phyloP scores from a whole-genome alignment of 805 yeast species.

The Ogataea pignaliae region DNA sequence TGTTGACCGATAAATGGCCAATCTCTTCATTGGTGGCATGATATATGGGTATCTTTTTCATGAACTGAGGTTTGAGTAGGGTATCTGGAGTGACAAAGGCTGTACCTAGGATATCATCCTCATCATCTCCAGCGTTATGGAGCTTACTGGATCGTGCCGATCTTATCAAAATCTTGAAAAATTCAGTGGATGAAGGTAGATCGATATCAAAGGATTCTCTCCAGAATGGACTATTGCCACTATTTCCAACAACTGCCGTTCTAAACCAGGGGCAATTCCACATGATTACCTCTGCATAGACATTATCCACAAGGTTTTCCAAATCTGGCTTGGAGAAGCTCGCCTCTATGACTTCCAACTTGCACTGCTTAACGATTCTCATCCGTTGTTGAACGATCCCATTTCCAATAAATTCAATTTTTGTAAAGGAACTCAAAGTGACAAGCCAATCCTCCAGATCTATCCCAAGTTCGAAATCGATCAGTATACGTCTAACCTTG shows the following conservation, averaged over 20 bases:
- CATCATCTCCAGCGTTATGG: slow-evolving; percentile 13
- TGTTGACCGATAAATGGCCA: slow-evolving; percentile 54
- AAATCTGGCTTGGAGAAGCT: slow-evolving; percentile 34
- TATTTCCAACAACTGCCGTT: slow-evolving; percentile 56
- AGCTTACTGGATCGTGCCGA: slow-evolving; percentile 9
- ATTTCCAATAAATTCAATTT: slow-evolving; percentile 43
- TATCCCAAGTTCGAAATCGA: slow-evolving; percentile 61
- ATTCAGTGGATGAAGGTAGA: slow-evolving; percentile 51
- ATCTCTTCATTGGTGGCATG: slow-evolving; percentile 34
- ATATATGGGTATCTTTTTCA: slow-evolving; percentile 19
- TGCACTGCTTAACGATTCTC: slow-evolving; percentile 49
- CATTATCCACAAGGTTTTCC: slow-evolving; percentile 7
- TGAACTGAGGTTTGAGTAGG: slow-evolving; percentile 28
- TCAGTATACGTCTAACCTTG: slow-evolving; percentile 35
- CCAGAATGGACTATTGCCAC: slow-evolving; percentile 65
- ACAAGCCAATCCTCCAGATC: slow-evolving; percentile 79
- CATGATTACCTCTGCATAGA: slow-evolving; percentile 68
- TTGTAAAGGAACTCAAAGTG: slow-evolving; percentile 59
- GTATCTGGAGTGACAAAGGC: slow-evolving; percentile 51
- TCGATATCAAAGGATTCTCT: slow-evolving; percentile 69
- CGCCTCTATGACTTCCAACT: slow-evolving; percentile 63
- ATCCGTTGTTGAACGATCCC: slow-evolving; percentile 31
- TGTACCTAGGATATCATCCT: slow-evolving; percentile 47
- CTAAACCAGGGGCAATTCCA: slow-evolving; percentile 77
- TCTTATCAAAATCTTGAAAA: slow-evolving; percentile 45